Evolutionary conservation across 768 basidiomycete genomes (phyloP).

Genomic region (Boletales sp.): DNA sequence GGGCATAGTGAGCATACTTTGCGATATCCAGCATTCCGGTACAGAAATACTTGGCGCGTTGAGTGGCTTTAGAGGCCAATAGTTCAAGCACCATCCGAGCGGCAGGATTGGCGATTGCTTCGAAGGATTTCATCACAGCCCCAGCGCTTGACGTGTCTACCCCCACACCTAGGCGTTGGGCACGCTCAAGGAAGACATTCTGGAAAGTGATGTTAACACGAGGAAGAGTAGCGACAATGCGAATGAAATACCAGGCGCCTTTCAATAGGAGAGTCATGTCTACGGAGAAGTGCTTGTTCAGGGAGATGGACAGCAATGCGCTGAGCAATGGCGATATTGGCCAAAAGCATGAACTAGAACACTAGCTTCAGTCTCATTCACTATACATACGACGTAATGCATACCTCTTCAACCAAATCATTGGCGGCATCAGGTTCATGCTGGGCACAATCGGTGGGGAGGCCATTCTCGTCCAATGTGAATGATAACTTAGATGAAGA

Average conservation of each 20-base stretch:
- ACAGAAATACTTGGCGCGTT: conserved; percentile 97
- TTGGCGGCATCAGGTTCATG: conserved; percentile 69
- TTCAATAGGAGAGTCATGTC: conserved; percentile 91
- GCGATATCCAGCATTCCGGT: conserved; percentile 99
- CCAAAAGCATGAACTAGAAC: conserved; percentile 85
- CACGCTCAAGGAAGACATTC: conserved; percentile 78
- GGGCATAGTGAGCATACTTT: conserved; percentile 91
- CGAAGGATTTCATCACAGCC: conserved; percentile 80
- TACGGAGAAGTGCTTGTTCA: conserved; percentile 94
- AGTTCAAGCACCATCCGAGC: conserved; percentile 79
- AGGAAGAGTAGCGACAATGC: background rate
- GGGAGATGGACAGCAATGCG: conserved; percentile 92
- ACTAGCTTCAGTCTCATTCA: conserved; percentile 2
- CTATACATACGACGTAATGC: conserved; percentile 7
- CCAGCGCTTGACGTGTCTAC: conserved; percentile 80
- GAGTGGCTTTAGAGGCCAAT: conserved; percentile 87
- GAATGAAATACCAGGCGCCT: conserved; percentile 64
- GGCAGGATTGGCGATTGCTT: conserved; percentile 67
- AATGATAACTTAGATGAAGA: conserved; percentile 73
- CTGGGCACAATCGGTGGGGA: conserved; percentile 75
- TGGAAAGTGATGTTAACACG: conserved; percentile 28
- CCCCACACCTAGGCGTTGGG: conserved; percentile 75
- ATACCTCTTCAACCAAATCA: conserved; percentile 84
- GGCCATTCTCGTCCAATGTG: conserved; percentile 70
- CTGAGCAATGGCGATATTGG: conserved; percentile 88